Evolutionary conservation across 495 filamentous ascomycete genomes (phyloP).

Genomic region (Pyrenopolyporus hunteri): DNA sequence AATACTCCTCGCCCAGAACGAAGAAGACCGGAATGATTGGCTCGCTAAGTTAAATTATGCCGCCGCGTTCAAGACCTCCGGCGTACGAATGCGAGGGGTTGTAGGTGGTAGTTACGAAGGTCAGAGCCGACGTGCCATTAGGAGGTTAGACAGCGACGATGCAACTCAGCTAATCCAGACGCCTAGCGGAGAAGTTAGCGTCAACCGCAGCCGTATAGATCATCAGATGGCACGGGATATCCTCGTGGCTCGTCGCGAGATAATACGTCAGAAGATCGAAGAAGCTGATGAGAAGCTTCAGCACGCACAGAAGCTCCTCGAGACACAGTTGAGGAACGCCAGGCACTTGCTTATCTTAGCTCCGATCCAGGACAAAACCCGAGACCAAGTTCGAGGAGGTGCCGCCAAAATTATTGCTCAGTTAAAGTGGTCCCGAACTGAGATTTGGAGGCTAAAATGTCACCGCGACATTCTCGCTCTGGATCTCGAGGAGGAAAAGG

Average conservation of each 20-base stretch:
- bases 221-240: constrained; percentile 83
- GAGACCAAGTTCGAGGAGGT: constrained; percentile 83
- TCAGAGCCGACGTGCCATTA: constrained; percentile 73
- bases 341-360: constrained; percentile 88
- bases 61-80: constrained; percentile 87
- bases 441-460: constrained; percentile 90
- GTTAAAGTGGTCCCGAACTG: constrained; percentile 89
- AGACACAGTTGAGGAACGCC: constrained; percentile 85
- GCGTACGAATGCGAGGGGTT: constrained; percentile 88
- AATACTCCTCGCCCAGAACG: constrained; percentile 85
- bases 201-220: constrained; percentile 72
- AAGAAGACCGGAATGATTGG: constrained; percentile 96
- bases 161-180: constrained; percentile 66
- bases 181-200: constrained; percentile 71
- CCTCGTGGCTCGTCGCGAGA: constrained; percentile 74
- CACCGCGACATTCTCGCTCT: constrained; percentile 85
- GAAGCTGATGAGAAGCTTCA: constrained; percentile 84
- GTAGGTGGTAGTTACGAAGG: constrained; percentile 86
- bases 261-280: constrained; percentile 81
- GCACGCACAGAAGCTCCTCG: constrained; percentile 74
- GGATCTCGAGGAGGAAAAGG: constrained; percentile 81
- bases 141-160: constrained; percentile 63
- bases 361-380: constrained; percentile 82
- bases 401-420: constrained; percentile 87
- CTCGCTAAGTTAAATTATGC: constrained; percentile 95